A percentile compares a stretch with the other conserved stretches of the same genome.
Evolutionary conservation across 805 yeast species (phyloP).

Genomic region (Metschnikowia colocasiae): DNA sequence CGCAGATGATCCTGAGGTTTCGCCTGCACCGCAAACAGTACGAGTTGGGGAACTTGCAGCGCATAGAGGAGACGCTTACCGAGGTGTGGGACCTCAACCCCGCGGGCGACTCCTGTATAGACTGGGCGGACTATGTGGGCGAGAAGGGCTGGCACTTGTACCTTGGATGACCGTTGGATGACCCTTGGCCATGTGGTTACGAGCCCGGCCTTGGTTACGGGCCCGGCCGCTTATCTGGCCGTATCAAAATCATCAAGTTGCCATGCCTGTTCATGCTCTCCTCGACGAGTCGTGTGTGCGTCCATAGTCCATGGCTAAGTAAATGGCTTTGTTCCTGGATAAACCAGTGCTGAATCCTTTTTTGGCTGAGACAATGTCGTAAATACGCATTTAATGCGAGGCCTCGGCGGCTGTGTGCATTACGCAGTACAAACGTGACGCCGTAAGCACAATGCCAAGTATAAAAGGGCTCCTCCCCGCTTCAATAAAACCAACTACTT

Average conservation of each 20-base stretch:
- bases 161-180: slow-evolving; percentile 12
- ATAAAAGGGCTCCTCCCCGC: too few species aligned
- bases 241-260: too few species aligned
- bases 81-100: slow-evolving; percentile 18
- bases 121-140: slow-evolving; percentile 18
- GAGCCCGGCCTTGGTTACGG: neutral
- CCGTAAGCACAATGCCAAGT: neutral
- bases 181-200: neutral
- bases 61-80: slow-evolving; percentile 17
- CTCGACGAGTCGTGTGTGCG: too few species aligned
- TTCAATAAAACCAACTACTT: too few species aligned
- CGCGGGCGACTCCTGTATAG: slow-evolving; percentile 14
- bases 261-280: too few species aligned
- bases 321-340: too few species aligned
- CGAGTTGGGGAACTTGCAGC: slow-evolving; percentile 18
- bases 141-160: slow-evolving; percentile 19
- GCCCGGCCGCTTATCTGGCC: too few species aligned
- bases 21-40: slow-evolving; percentile 22
- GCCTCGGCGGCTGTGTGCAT: neutral
- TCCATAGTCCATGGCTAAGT: too few species aligned
- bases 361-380: neutral
- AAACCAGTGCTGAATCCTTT: too few species aligned
- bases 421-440: neutral
- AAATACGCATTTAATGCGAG: neutral
- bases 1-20: slow-evolving; percentile 19